phyloP scores from a whole-genome alignment of 306 rosid genomes.

The Corylus americana region DNA sequence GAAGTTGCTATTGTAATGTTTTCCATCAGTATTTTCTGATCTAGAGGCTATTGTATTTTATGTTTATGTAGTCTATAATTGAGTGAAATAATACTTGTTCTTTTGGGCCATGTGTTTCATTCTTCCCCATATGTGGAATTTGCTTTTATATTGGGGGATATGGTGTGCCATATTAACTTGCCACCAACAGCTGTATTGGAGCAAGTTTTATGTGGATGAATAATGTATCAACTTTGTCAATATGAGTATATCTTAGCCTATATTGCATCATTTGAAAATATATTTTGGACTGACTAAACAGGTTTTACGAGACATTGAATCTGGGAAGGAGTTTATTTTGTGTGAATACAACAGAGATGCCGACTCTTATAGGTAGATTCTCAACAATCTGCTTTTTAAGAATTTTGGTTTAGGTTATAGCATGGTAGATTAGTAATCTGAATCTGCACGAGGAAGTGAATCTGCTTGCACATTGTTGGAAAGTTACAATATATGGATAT shows the following conservation, averaged over 20 bases:
- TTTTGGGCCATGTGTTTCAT: neutral
- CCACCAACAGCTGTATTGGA: neutral
- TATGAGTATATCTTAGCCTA: neutral
- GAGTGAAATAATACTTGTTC: neutral
- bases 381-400: slow-evolving; percentile 14
- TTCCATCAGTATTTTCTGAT: neutral
- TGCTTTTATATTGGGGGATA: neutral
- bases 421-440: slow-evolving; percentile 6
- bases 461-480: neutral
- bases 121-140: neutral
- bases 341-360: slow-evolving; percentile 98
- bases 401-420: neutral
- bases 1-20: neutral
- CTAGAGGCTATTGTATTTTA: neutral
- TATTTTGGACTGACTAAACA: slow-evolving; percentile 37
- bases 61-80: neutral
- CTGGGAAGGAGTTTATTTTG: slow-evolving; percentile 83
- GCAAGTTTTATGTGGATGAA: neutral
- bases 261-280: neutral
- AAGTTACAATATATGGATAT: slow-evolving; percentile 5
- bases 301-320: slow-evolving; percentile 67
- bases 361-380: slow-evolving; percentile 76
- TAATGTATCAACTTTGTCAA: neutral
- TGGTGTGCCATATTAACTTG: neutral
- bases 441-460: neutral